Evolutionary conservation across 768 basidiomycete species (phyloP).

Genomic region (Russula vinacea): DNA sequence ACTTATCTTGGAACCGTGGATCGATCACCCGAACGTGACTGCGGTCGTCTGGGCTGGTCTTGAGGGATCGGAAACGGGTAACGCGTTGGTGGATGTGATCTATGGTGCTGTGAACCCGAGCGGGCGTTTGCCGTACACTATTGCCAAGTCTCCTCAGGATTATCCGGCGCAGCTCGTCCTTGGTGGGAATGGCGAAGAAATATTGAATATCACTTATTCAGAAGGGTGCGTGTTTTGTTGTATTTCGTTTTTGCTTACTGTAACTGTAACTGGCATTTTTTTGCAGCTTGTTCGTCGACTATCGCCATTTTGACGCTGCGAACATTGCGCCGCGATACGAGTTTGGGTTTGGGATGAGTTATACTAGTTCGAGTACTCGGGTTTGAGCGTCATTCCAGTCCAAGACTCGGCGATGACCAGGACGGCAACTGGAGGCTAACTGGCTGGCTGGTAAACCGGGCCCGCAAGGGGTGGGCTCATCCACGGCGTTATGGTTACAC

Average conservation of each 20-base stretch:
- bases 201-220: slow-evolving; percentile 55
- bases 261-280: not conserved
- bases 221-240: slow-evolving; percentile 42
- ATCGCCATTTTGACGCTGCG: slow-evolving; percentile 47
- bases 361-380: slow-evolving; percentile 75
- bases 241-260: slow-evolving; percentile 12
- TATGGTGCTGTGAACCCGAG: slow-evolving; percentile 74
- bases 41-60: slow-evolving; percentile 54
- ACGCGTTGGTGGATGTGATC: slow-evolving; percentile 70
- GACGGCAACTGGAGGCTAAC: slow-evolving; percentile 41
- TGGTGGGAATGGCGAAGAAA: slow-evolving; percentile 34
- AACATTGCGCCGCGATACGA: slow-evolving; percentile 78
- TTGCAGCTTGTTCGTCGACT: slow-evolving; percentile 35
- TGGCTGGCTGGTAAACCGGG: slow-evolving; percentile 62
- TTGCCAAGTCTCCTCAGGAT: slow-evolving; percentile 56
- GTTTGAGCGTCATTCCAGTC: slow-evolving; percentile 49
- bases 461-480: slow-evolving; percentile 55
- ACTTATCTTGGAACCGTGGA: slow-evolving; percentile 66
- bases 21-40: slow-evolving; percentile 68
- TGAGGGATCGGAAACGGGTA: slow-evolving; percentile 62
- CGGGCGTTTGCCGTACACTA: slow-evolving; percentile 68
- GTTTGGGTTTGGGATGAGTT: slow-evolving; percentile 88
- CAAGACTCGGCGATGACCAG: slow-evolving; percentile 40
- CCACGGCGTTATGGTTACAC: slow-evolving; percentile 67
- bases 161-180: slow-evolving; percentile 45